A percentile compares a stretch with the other conserved stretches of the same genome.
phyloP scores from a whole-genome alignment of 805 yeast species.

The Lachancea mirantina region DNA sequence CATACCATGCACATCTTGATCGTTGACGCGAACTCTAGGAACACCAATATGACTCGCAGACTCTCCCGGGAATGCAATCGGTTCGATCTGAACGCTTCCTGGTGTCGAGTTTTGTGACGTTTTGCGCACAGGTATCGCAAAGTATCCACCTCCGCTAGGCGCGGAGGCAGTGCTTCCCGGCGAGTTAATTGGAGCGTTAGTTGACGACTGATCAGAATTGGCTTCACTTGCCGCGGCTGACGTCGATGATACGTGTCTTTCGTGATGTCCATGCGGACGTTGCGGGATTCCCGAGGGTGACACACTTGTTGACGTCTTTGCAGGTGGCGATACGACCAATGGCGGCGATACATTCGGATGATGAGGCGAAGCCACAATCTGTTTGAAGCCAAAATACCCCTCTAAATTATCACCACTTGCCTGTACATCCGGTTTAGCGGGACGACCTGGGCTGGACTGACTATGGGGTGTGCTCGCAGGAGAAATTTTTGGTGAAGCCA shows the following conservation, averaged over 20 bases:
- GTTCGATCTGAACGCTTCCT: constrained; percentile 1
- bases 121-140: constrained; percentile 28
- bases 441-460: too few species aligned
- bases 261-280: too few species aligned
- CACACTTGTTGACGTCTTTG: too few species aligned
- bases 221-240: constrained; percentile 8
- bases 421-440: too few species aligned
- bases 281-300: too few species aligned
- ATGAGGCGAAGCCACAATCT: too few species aligned
- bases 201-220: constrained; percentile 5
- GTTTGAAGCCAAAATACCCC: too few species aligned
- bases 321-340: too few species aligned
- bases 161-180: constrained; percentile 23
- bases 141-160: constrained; percentile 30
- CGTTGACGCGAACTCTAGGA: constrained; percentile 18
- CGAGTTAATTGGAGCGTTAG: constrained; percentile 10
- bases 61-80: background rate
- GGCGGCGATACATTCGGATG: too few species aligned
- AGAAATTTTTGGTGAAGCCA: too few species aligned
- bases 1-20: constrained; percentile 11
- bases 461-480: too few species aligned
- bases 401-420: too few species aligned
- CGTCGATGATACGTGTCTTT: constrained; percentile 17
- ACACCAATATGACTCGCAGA: constrained; percentile 4
- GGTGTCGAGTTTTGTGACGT: constrained; percentile 19